A percentile compares a stretch with the other conserved stretches of the same genome.
phyloP scores from a whole-genome alignment of 2,329 filamentous ascomycete species.

The Ophiostoma quercus region DNA sequence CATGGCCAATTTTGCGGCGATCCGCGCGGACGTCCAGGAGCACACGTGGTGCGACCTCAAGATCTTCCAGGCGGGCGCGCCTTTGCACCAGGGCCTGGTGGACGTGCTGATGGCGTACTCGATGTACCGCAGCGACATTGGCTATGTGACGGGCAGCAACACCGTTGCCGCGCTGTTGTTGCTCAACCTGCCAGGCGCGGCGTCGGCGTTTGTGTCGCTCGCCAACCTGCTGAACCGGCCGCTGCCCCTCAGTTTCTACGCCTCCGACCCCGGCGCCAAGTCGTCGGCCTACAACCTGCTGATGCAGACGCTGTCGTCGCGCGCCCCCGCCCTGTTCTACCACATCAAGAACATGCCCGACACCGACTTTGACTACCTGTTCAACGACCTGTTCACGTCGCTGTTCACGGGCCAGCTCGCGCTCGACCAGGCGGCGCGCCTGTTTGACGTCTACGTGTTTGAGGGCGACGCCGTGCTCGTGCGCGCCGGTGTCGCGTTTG shows the following conservation, averaged over 20 bases:
- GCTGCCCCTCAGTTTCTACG: constrained; percentile 68
- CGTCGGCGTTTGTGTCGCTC: constrained; percentile 63
- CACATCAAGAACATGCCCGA: constrained; percentile 52
- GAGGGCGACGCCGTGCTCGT: constrained; percentile 71
- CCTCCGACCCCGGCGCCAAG: constrained; percentile 63
- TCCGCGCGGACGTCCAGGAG: constrained; percentile 58
- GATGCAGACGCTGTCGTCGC: constrained; percentile 59
- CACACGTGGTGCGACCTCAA: constrained; percentile 65
- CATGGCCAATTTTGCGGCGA: constrained; percentile 57
- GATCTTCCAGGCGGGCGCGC: constrained; percentile 63
- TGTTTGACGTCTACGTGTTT: constrained; percentile 81
- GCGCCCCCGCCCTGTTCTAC: constrained; percentile 57
- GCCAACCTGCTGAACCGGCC: constrained; percentile 74
- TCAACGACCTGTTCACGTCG: constrained; percentile 56
- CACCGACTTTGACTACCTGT: constrained; percentile 43
- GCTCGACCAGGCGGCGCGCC: constrained; percentile 63
- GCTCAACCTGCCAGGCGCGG: constrained; percentile 61
- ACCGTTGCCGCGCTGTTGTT: constrained; percentile 68
- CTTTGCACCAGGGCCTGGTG: constrained; percentile 61
- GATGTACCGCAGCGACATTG: constrained; percentile 77
- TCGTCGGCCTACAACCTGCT: constrained; percentile 64
- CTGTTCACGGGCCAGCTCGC: constrained; percentile 60
- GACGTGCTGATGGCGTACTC: constrained; percentile 73
- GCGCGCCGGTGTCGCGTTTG: constrained; percentile 62
- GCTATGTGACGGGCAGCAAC: constrained; percentile 71